Evolutionary conservation across 352 stramenopile genomes (phyloP).

Genomic region (Phytophthora chlamydospora): DNA sequence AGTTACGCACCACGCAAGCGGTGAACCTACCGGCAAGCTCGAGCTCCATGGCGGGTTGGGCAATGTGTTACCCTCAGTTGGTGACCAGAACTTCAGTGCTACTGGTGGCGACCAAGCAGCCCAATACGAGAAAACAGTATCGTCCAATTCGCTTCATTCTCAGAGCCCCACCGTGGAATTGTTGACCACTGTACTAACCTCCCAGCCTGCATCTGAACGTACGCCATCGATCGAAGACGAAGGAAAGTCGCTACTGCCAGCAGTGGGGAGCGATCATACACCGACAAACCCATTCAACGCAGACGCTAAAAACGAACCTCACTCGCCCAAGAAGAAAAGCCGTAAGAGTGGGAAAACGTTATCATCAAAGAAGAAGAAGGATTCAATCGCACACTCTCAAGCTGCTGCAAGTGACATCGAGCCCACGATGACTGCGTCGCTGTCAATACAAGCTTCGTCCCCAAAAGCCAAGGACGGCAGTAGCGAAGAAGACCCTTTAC

Average conservation of each 20-base stretch:
- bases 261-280: neutral
- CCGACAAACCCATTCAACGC: neutral
- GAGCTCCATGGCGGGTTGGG: no score
- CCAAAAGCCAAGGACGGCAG: neutral
- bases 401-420: neutral
- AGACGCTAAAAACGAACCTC: neutral
- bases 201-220: no score
- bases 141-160: no score
- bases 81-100: no score
- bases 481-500: constrained; percentile 12
- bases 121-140: no score
- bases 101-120: no score
- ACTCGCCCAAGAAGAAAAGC: constrained; percentile 8
- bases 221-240: no score
- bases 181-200: no score
- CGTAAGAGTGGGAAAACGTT: neutral
- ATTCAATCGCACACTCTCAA: neutral
- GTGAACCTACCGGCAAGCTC: no score
- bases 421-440: neutral
- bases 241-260: neutral
- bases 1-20: no score
- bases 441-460: neutral
- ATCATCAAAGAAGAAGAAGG: constrained; percentile 4
- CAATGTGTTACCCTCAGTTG: no score
- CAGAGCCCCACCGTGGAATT: no score